Evolutionary conservation across 2,329 filamentous ascomycete genomes (phyloP).

Genomic region (Neospermospora avenae): DNA sequence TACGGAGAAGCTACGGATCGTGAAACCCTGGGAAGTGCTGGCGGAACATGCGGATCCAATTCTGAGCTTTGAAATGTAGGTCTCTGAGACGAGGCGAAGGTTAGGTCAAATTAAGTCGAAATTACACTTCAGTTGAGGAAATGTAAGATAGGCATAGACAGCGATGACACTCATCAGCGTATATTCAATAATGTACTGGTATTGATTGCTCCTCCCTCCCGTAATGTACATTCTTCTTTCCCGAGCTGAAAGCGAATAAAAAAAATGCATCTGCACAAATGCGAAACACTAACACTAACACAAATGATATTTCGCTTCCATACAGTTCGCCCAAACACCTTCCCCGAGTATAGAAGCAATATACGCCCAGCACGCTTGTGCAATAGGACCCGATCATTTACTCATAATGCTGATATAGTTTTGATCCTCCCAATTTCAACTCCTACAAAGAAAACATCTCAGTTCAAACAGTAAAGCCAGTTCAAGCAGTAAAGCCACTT

Average conservation of each 20-base stretch:
- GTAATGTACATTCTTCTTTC: not conserved
- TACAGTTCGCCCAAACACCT: not conserved
- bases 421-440: not conserved
- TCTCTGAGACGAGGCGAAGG: not conserved
- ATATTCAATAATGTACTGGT: constrained; percentile 1
- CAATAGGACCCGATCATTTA: not conserved
- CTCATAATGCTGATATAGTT: constrained; percentile 3
- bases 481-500: not conserved
- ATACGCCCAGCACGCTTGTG: not conserved
- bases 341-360: not conserved
- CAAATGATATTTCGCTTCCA: not conserved
- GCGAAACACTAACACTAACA: not conserved
- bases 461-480: too few species aligned
- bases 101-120: not conserved
- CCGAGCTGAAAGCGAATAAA: not conserved
- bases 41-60: not conserved
- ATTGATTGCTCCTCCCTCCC: not conserved
- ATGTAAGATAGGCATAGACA: not conserved
- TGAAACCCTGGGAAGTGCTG: not conserved
- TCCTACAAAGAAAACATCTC: not conserved
- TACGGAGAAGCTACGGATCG: not conserved
- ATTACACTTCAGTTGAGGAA: not conserved
- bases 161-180: not conserved
- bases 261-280: constrained; percentile 3
- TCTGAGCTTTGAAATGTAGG: not conserved